Evolutionary conservation across 1,284 basidiomycete species (phyloP), one percentile per base, ranked within the genome.

Genomic region (Malassezia furfur): DNA sequence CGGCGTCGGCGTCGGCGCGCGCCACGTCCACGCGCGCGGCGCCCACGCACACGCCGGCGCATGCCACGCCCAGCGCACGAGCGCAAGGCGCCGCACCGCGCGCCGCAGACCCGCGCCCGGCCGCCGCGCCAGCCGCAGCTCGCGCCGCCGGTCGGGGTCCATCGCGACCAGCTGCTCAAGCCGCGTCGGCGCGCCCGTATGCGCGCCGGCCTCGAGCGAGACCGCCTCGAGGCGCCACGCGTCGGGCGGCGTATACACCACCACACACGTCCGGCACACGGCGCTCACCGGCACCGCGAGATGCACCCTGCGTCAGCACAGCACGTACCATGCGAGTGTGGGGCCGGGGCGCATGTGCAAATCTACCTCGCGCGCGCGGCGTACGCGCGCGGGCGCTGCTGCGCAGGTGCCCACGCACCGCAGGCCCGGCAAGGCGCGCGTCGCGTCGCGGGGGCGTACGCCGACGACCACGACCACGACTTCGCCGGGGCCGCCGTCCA

Each of bases 131-230:
- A 3, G 1, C 15, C 19, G 38, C 34, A 52, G 22, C 17, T 45
- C 51, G 21, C 34, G 14, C 14, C 48, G 28, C n/a, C 54, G 50
- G 17, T 25, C 36, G 12, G 49, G 43, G 19, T 57, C 49, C 48
- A 57, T 50, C 11, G 49, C 48, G 7, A 57, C 11, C 5, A 57
- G 50, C 31, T 48, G 44, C 43, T 57, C 54, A 14, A 57, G 43
- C 8, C 46, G 36, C 15, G 17, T 22, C 15, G 50, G 31, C 32
- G 17, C 28, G 17, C 15, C 4, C 8, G 17, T n/a, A 17, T 34
- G 25, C 35, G 38, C 15, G 6, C 12, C 14, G n/a, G 25, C 22
- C 15, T 45, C 21, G 17, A 45, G 22, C 25, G n/a, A 7, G 34
- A 41, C 28, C 28, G 30, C 39, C 44, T 57, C 41, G 2, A 45